Evolutionary conservation across 805 yeast species (phyloP).

Genomic region (Spathaspora passalidarum): DNA sequence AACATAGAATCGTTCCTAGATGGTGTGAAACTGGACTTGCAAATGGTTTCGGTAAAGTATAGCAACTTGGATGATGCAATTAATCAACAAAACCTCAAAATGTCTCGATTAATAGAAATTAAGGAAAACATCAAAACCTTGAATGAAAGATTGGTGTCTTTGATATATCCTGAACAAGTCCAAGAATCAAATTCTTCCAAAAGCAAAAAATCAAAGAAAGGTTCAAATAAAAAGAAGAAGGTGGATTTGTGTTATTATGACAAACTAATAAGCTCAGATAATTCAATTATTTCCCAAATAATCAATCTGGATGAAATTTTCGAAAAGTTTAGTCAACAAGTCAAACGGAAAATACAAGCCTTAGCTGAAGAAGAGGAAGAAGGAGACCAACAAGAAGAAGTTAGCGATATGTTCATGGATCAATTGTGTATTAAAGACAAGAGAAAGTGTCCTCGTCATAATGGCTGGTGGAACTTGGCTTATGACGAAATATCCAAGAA

Average conservation of each 20-base stretch:
- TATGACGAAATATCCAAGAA: conserved; percentile 29
- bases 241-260: conserved; percentile 57
- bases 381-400: conserved; percentile 1
- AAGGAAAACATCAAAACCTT: conserved; percentile 35
- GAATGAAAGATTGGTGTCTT: conserved; percentile 31
- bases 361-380: conserved; percentile 12
- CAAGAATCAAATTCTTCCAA: conserved; percentile 14
- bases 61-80: neutral
- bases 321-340: conserved; percentile 13
- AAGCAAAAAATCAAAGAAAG: conserved; percentile 25
- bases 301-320: conserved; percentile 6
- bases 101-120: conserved; percentile 22
- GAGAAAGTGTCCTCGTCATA: conserved; percentile 55
- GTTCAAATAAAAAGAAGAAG: conserved; percentile 26
- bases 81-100: conserved; percentile 12
- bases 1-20: conserved; percentile 8
- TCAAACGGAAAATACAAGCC: conserved; percentile 13
- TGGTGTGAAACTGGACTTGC: conserved; percentile 7
- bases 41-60: neutral
- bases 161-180: conserved; percentile 8
- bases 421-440: conserved; percentile 50
- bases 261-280: conserved; percentile 8
- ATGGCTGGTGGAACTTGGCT: conserved; percentile 44
- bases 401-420: conserved; percentile 11
- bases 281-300: conserved; percentile 3